Conservation (phyloP, 2,329 filamentous ascomycete genomes). For the Hypoxylon sp. region DNA sequence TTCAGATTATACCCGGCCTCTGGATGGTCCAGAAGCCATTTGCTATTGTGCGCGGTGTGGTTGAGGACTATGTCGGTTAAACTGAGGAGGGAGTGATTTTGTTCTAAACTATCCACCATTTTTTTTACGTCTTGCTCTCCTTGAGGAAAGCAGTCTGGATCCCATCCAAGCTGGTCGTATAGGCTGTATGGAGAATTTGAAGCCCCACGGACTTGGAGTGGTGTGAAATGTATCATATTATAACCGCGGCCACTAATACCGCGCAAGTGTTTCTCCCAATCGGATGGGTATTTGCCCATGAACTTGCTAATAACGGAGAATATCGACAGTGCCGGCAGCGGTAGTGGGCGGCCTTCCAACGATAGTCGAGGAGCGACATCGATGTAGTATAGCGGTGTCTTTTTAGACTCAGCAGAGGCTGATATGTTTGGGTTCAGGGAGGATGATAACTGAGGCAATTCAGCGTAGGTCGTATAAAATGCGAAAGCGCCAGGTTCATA, state of each 20-base stretch:
- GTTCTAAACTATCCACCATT: slow-evolving; percentile 85
- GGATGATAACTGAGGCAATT: slow-evolving; percentile 82
- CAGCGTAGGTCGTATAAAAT: slow-evolving; percentile 93
- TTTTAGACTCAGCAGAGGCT: slow-evolving; percentile 68
- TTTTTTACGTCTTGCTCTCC: slow-evolving; percentile 86
- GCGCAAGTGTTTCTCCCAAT: slow-evolving; percentile 90
- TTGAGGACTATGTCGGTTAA: slow-evolving; percentile 98
- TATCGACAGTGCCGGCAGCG: slow-evolving; percentile 88
- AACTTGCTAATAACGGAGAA: slow-evolving; percentile 98
- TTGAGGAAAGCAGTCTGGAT: slow-evolving; percentile 83
- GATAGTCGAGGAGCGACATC: slow-evolving; percentile 88
- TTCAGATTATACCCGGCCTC: slow-evolving; percentile 95
- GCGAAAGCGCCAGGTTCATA: slow-evolving; percentile 87
- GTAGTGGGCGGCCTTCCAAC: slow-evolving; percentile 80
- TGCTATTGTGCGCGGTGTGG: slow-evolving; percentile 95
- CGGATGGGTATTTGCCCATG: slow-evolving; percentile 90
- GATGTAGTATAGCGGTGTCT: slow-evolving; percentile 88
- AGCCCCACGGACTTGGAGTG: slow-evolving; percentile 86
- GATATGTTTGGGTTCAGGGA: slow-evolving; percentile 64
- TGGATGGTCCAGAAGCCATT: slow-evolving; percentile 94
- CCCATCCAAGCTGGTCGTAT: slow-evolving; percentile 91
- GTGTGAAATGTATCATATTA: slow-evolving; percentile 99
- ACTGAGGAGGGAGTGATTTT: slow-evolving; percentile 85
- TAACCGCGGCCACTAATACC: slow-evolving; percentile 94
- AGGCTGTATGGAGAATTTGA: slow-evolving; percentile 99